A percentile compares a stretch with the other conserved stretches of the same genome.
Evolutionary conservation across 352 stramenopile species (phyloP).

Genomic region (Blastocystis sp.): DNA sequence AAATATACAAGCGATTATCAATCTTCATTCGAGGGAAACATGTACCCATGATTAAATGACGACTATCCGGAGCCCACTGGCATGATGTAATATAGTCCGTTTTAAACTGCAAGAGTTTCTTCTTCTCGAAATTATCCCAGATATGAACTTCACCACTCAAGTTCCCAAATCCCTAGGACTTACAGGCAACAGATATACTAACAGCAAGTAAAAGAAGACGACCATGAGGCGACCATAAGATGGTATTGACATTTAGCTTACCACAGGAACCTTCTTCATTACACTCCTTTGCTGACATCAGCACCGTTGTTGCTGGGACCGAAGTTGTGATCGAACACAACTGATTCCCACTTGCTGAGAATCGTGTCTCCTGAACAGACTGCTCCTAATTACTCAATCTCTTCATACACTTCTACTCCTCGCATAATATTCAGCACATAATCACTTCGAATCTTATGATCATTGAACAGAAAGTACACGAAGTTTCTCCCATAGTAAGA

Average conservation of each 20-base stretch:
- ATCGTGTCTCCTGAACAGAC: background rate
- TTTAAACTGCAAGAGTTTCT: background rate
- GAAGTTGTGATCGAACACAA: constrained; percentile 1
- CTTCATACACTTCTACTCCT: background rate
- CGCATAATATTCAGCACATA: background rate
- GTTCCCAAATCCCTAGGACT: constrained; percentile 30
- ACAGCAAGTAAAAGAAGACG: constrained; percentile 18
- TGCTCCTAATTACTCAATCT: background rate
- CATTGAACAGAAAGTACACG: constrained; percentile 36
- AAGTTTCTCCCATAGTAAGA: constrained; percentile 29
- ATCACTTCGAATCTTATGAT: background rate
- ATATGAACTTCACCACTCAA: constrained; percentile 12
- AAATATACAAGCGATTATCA: constrained; percentile 35
- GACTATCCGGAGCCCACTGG: constrained; percentile 13
- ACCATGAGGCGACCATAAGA: constrained; percentile 13
- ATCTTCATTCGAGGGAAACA: constrained; percentile 47
- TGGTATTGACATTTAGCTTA: constrained; percentile 33
- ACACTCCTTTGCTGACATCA: background rate
- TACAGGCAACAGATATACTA: background rate
- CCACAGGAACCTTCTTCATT: constrained; percentile 4
- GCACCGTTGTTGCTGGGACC: constrained; percentile 5
- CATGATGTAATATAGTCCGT: constrained; percentile 48
- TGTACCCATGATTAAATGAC: constrained; percentile 14
- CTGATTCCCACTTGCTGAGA: background rate
- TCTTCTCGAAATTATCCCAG: background rate